These are phyloP conservation scores for Globisporangium perplexum DNA, from an alignment of 352 stramenopile genomes.

Conservation along the genomic window DNA sequence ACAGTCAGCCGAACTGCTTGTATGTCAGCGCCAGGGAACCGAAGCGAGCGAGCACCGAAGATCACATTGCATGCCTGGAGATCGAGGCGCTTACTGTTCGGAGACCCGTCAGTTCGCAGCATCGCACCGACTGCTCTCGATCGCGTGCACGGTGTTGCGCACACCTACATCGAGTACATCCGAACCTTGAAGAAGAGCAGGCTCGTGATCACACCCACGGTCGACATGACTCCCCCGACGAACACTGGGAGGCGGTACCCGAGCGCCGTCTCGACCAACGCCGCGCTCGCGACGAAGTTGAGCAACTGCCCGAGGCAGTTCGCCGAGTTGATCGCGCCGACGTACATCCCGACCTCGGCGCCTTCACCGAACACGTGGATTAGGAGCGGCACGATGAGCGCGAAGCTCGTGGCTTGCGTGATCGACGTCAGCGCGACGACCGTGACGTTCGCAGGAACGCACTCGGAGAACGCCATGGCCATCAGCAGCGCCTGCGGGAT, in stretches of 20 bases:
- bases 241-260: conserved; percentile 24
- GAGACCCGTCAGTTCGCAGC: neutral
- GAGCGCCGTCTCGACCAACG: conserved; percentile 20
- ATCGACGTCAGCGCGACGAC: conserved; percentile 38
- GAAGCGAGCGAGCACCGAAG: neutral
- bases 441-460: conserved; percentile 24
- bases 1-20: neutral
- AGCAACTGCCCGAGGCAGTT: conserved; percentile 47
- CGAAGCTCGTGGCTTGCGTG: conserved; percentile 37
- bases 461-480: conserved; percentile 32
- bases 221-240: conserved; percentile 31
- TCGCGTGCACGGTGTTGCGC: neutral
- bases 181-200: conserved; percentile 59
- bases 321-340: conserved; percentile 47
- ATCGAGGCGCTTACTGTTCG: no score
- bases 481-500: conserved; percentile 40
- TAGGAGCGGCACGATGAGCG: conserved; percentile 41
- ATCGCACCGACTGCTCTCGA: neutral
- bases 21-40: neutral
- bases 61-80: neutral
- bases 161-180: conserved; percentile 67
- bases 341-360: conserved; percentile 37
- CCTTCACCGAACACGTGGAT: conserved; percentile 37
- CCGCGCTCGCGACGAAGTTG: conserved; percentile 43
- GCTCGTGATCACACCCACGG: conserved; percentile 55